Evolutionary conservation across 441 rosid species (phyloP), one percentile per base, ranked within the genome.

Genomic region (Eruca vesicaria): DNA sequence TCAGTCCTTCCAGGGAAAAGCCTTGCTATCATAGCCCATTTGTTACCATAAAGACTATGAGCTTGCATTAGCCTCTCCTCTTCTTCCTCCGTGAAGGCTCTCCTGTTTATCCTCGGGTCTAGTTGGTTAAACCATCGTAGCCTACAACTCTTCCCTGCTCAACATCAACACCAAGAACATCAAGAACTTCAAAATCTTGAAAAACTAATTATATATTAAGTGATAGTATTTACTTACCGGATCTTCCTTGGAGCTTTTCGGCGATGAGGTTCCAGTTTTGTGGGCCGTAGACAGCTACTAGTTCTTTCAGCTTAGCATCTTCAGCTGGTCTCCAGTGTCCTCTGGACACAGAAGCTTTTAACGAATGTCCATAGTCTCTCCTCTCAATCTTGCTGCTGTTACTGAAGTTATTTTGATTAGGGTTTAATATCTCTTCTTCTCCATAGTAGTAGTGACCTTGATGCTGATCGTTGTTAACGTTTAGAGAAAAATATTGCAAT

Each of bases 221-320:
- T 5, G 38, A 29, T 35, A 14, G 15, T 10, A 2, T 65, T 7
- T 84, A 89, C 66, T 45, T 9, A 71, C 97, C 97, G 82, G 97
- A 92, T 87, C 97, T 87, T 64, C 96, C 96, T 74, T 88, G 86
- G 28, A 92, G 79, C 80, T 90, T 92, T 69, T 90, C 92, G 1
- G 96, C 96, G 32, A 92, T 92, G 66, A 92, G 89, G 83, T 92
- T 92, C 97, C 97, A 92, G 83, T 92, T 90, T 77, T 90, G 96
- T 60, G 97, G 97, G 38, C 97, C 97, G 76, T 86, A 88, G 53
- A 88, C 81, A 10, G 91, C 86, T 20, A 92, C 94, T 56, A 90
- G 91, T 63, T 92, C 91, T 77, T 85, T 92, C 55, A 92, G 96
- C 80, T 89, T 92, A 48, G 81, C 35, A 81, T 94, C 97, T 79